Evolutionary conservation across 2,329 filamentous ascomycete genomes (phyloP), one percentile per base, ranked within the genome.

Genomic region (Orbilia ellipsospora): DNA sequence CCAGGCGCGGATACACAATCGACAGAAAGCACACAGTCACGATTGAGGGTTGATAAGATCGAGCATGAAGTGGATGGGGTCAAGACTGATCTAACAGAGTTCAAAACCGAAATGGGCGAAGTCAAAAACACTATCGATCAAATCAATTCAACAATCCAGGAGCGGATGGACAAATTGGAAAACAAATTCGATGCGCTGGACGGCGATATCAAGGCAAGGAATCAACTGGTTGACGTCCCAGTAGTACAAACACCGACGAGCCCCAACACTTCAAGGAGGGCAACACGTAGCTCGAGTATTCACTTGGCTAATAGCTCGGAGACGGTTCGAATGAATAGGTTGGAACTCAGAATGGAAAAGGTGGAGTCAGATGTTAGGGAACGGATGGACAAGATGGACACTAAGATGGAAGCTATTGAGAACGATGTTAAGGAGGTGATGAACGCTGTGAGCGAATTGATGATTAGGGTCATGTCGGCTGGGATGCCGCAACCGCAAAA

Each of bases 321-420:
- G 8, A 20, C 48, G 1, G 36, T 55, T 10, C 42, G 57, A 12
- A 55, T 70, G 18, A 20, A 23, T 6, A 48, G 26, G n/a, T 16
- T 61, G 4, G 60, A 61, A 3, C 42, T 63, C 7, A 42, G 57
- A 15, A 48, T 70, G 10, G 66, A 70, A 36, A 61, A 59, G 26
- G 15, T 69, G 15, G 65, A 69, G 16, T 36, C 31, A 6, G 31
- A 36, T 2, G 6, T 36, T 10, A 36, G 31, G 31, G 31, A 36
- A 36, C 31, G 31, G 31, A 10, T 63, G 13, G 51, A 31, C 2
- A 61, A 61, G 15, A 48, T 74, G 13, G 70, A 74, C 16, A 26
- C 52, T 8, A 74, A 74, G 44, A 62, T 63, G 50, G 60, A 74
- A 15, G 44, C 63, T 10, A 28, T 74, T 20, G 70, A 74, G n/a